These are phyloP conservation scores for Aureobasidium musti DNA, from an alignment of 2,329 filamentous ascomycete species.

Conservation along the genomic window DNA sequence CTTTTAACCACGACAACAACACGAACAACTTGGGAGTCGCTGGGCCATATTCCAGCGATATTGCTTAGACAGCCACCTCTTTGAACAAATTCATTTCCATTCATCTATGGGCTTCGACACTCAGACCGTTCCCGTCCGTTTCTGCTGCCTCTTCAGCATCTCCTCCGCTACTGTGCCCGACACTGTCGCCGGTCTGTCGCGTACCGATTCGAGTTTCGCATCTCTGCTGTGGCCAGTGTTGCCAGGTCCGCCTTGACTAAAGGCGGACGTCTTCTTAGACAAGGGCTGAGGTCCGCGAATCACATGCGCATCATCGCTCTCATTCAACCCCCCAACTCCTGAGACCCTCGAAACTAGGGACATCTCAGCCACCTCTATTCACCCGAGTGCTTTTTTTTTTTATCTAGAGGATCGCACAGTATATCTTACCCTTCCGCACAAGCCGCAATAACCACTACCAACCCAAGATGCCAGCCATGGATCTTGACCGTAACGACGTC, in stretches of 20 bases:
- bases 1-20: slow-evolving; percentile 6
- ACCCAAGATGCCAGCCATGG: slow-evolving; percentile 42
- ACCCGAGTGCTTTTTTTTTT: background rate
- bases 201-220: slow-evolving; percentile 50
- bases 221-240: slow-evolving; percentile 50
- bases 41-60: slow-evolving; percentile 21
- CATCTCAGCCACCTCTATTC: background rate
- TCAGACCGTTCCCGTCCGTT: slow-evolving; percentile 6
- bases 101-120: slow-evolving; percentile 28
- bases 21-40: slow-evolving; percentile 1
- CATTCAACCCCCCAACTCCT: background rate
- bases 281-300: slow-evolving; percentile 6
- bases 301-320: slow-evolving; percentile 7
- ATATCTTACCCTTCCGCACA: background rate
- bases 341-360: background rate
- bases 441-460: background rate
- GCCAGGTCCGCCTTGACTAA: slow-evolving; percentile 54
- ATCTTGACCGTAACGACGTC: slow-evolving; percentile 37
- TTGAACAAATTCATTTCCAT: background rate
- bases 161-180: slow-evolving; percentile 17
- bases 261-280: slow-evolving; percentile 50
- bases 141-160: slow-evolving; percentile 17
- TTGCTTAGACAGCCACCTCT: background rate
- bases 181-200: slow-evolving; percentile 28
- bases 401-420: background rate